Conservation (phyloP, 306 rosid species). For the Rosa lucieae region DNA sequence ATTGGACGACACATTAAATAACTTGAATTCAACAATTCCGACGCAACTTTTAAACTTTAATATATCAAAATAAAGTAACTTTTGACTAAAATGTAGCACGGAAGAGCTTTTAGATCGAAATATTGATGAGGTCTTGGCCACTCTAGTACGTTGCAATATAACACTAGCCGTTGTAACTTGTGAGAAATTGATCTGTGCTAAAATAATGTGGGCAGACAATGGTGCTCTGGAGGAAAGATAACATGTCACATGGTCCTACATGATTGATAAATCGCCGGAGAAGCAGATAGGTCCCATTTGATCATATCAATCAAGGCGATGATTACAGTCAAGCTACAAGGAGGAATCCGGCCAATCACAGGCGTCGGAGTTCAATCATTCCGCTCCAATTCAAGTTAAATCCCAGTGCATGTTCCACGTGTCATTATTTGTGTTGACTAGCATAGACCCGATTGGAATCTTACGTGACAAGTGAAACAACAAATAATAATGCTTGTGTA, state of each 20-base stretch:
- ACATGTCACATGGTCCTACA: slow-evolving; percentile 15
- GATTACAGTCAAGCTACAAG: slow-evolving; percentile 1
- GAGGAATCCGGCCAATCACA: slow-evolving; percentile 12
- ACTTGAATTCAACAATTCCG: too few species aligned
- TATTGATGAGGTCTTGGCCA: background rate
- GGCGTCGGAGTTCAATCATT: slow-evolving; percentile 23
- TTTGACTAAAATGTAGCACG: too few species aligned
- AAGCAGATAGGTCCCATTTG: slow-evolving; percentile 18
- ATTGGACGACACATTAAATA: too few species aligned
- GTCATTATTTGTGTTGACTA: background rate
- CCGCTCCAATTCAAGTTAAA: background rate
- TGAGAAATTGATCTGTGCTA: background rate
- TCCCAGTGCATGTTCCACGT: background rate
- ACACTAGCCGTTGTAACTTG: background rate
- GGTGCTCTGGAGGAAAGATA: slow-evolving; percentile 10
- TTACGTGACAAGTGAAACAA: slow-evolving; percentile 17
- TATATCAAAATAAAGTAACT: too few species aligned
- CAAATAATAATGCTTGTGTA: slow-evolving; percentile 8
- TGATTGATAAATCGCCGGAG: slow-evolving; percentile 7
- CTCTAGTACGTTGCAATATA: background rate
- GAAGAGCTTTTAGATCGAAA: background rate
- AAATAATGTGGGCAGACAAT: slow-evolving; percentile 10
- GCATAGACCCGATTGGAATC: slow-evolving; percentile 7
- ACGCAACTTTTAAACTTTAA: too few species aligned
- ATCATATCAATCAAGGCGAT: slow-evolving; percentile 18